These are phyloP conservation scores for Syzygium aqueum DNA, from an alignment of 345 rosid species.

Conservation along the genomic window DNA sequence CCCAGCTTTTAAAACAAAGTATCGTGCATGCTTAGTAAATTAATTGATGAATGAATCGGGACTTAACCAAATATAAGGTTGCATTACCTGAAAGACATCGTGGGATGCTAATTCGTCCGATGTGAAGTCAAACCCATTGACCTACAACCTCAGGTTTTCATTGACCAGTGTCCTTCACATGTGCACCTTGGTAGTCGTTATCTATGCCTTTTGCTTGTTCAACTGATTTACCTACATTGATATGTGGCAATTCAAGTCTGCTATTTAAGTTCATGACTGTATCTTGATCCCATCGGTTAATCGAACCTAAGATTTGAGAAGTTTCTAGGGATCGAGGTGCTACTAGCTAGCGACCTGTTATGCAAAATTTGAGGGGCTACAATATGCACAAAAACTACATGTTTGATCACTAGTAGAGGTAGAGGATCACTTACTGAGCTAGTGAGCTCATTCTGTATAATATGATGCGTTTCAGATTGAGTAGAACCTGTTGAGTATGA, in stretches of 20 bases:
- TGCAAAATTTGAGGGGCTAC: neutral
- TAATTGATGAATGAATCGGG: neutral
- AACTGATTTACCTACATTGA: neutral
- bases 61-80: neutral
- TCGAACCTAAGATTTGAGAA: neutral
- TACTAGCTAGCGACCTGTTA: neutral
- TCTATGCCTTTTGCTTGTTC: neutral
- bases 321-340: neutral
- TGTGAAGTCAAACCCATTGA: neutral
- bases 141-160: neutral
- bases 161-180: neutral
- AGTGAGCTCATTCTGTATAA: neutral
- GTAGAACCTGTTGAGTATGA: neutral
- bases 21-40: neutral
- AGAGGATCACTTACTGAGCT: neutral
- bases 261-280: neutral
- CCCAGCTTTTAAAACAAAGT: neutral
- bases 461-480: neutral
- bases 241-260: neutral
- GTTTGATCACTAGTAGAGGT: too few relatives aligned
- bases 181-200: neutral
- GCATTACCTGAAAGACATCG: neutral
- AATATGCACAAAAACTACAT: too few relatives aligned
- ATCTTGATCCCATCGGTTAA: neutral
- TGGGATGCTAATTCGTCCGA: neutral